phyloP scores from a whole-genome alignment of 306 rosid genomes.

The Crotalaria pallida region DNA sequence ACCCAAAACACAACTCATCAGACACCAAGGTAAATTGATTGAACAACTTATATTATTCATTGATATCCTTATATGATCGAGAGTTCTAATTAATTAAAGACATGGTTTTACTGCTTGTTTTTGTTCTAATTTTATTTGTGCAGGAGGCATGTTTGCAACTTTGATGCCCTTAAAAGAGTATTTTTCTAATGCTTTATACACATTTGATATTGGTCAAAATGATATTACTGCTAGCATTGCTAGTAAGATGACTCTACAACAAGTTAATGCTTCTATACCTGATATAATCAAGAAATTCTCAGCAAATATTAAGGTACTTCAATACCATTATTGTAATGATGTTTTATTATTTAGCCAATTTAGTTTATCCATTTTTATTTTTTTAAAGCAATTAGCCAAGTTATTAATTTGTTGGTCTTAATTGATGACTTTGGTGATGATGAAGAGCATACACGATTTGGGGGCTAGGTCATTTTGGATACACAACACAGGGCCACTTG shows the following conservation, averaged over 20 bases:
- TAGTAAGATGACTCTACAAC: constrained; percentile 2
- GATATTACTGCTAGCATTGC: constrained; percentile 23
- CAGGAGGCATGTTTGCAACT: constrained; percentile 14
- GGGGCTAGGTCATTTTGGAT: constrained; percentile 40
- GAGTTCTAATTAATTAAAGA: too few species aligned
- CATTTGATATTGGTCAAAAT: constrained; percentile 48
- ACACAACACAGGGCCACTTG: constrained; percentile 37
- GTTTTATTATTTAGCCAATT: too few species aligned
- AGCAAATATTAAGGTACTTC: constrained; percentile 27
- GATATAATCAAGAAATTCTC: constrained; percentile 29
- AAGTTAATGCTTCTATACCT: constrained; percentile 38
- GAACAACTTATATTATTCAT: neutral
- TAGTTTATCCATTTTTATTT: too few species aligned
- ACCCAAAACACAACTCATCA: neutral
- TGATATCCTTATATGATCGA: too few species aligned
- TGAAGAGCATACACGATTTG: constrained; percentile 23
- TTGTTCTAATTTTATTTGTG: neutral
- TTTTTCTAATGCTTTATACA: constrained; percentile 39
- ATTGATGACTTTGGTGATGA: neutral
- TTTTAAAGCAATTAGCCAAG: neutral
- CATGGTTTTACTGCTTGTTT: neutral
- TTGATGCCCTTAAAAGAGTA: constrained; percentile 23
- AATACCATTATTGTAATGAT: neutral
- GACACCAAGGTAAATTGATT: constrained; percentile 20
- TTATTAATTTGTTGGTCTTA: neutral